phyloP scores from a whole-genome alignment of 495 filamentous ascomycete species.

The Filosporella fistucella region DNA sequence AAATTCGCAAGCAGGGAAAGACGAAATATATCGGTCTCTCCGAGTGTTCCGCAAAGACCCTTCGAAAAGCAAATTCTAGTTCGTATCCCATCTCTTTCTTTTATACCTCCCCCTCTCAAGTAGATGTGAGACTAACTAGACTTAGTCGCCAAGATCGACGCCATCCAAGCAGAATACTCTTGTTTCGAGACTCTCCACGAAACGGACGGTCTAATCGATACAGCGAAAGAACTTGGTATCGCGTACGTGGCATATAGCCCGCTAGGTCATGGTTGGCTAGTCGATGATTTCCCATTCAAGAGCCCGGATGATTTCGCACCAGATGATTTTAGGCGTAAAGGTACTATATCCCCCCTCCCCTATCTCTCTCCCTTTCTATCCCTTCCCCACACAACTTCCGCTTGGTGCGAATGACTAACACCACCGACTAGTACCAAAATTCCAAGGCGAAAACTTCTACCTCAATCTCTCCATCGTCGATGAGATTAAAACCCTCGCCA shows the following conservation, averaged over 20 bases:
- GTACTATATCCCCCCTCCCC: too few species aligned
- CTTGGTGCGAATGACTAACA: conserved; percentile 1
- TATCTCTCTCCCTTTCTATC: not conserved
- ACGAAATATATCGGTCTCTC: conserved; percentile 69
- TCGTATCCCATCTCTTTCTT: conserved; percentile 42
- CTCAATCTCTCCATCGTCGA: conserved; percentile 65
- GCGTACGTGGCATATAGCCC: conserved; percentile 57
- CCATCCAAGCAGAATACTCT: conserved; percentile 47
- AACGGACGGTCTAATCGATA: conserved; percentile 67
- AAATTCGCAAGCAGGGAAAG: conserved; percentile 46
- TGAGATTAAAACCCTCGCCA: conserved; percentile 41
- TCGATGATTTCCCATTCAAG: conserved; percentile 28
- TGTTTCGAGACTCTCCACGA: conserved; percentile 51
- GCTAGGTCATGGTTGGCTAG: conserved; percentile 21
- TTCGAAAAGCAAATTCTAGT: conserved; percentile 61
- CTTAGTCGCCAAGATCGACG: conserved; percentile 44
- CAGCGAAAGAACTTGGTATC: conserved; percentile 64
- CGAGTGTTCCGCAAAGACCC: conserved; percentile 67
- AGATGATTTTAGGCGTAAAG: conserved; percentile 19
- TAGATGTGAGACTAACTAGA: conserved; percentile 2
- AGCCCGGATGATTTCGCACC: conserved; percentile 2
- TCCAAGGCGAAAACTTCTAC: conserved; percentile 63
- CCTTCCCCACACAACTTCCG: not conserved
- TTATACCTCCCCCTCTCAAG: conserved; percentile 31
- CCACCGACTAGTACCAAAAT: conserved; percentile 31